phyloP scores from a whole-genome alignment of 768 basidiomycete genomes.

The Pulveroboletus sp. region DNA sequence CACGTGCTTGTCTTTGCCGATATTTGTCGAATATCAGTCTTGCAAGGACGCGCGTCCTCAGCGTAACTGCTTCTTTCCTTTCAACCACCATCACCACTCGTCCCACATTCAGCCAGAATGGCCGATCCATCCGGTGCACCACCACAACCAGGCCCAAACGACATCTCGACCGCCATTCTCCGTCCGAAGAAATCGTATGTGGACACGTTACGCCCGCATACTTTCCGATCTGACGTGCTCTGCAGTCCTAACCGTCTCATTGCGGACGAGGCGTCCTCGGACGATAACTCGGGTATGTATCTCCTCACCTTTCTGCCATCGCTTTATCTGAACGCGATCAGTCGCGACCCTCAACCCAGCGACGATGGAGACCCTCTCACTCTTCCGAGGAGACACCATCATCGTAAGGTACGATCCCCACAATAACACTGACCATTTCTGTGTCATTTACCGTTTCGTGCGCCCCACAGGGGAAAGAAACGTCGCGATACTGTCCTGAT shows the following conservation, averaged over 20 bases:
- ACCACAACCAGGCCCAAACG: slow-evolving; percentile 82
- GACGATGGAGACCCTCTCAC: slow-evolving; percentile 90
- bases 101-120: slow-evolving; percentile 33
- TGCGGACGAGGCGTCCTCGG: slow-evolving; percentile 89
- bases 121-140: slow-evolving; percentile 83
- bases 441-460: slow-evolving; percentile 2
- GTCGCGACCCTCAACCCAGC: slow-evolving; percentile 94
- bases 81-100: slow-evolving; percentile 9
- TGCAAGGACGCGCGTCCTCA: slow-evolving; percentile 32
- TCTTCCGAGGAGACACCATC: slow-evolving; percentile 97
- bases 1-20: slow-evolving; percentile 9
- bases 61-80: slow-evolving; percentile 7
- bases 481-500: slow-evolving; percentile 97
- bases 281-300: slow-evolving; percentile 89
- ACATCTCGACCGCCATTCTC: slow-evolving; percentile 91
- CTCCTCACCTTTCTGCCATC: background rate
- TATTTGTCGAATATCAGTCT: background rate
- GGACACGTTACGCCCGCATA: slow-evolving; percentile 4
- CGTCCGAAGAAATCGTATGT: slow-evolving; percentile 97
- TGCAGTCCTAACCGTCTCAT: slow-evolving; percentile 92
- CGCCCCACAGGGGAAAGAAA: slow-evolving; percentile 78
- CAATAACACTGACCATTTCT: background rate
- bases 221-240: slow-evolving; percentile 15
- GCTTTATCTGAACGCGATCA: slow-evolving; percentile 27
- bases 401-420: slow-evolving; percentile 69